Evolutionary conservation across 768 basidiomycete genomes (phyloP), one percentile per base, ranked within the genome.

Genomic region (Pleurotus djamor): DNA sequence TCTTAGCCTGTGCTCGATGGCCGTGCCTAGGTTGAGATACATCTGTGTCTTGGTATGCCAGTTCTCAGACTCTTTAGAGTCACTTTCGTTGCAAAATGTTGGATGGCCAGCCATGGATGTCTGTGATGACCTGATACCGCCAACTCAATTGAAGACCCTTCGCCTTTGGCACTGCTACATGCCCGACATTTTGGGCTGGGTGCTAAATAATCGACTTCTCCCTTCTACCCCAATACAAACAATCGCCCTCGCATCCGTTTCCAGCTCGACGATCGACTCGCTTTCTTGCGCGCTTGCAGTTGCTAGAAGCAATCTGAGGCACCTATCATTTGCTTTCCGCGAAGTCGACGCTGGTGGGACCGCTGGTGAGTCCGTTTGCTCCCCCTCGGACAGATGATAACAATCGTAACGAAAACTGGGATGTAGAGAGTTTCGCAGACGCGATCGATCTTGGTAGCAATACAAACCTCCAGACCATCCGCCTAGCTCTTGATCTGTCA

Each of bases 21-120:
- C 1, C 2, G 47, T 17, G 9, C 8, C 14, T 2, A 9, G 9
- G 1, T 28, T 48, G n/a, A 48, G 21, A 14, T 14, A 48, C 8
- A 14, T 48, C 13, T 14, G n/a, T 48, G 21, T 12, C 8, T 17
- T 48, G 13, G 16, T 28, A 2, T 28, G 47, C 21, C 14, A 17
- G 4, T 48, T 48, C 47, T 28, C 47, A 2, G 2, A 3, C 21
- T 48, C 9, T 17, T 28, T 48, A 17, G n/a, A 48, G 21, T 48
- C 47, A 48, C 47, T 48, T 14, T 48, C 47, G 3, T 28, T 28
- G 21, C 21, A 3, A 3, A 28, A 28, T 28, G 21, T 28, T 33
- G 59, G 54, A 13, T 21, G 9, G 47, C 13, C 48, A n/a, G 57
- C 17, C 21, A 28, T 63, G 12, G 62, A 63, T 52, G 63, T 63